These are phyloP conservation scores for Amylocystis lapponica DNA, from an alignment of 768 basidiomycete species.

Conservation along the genomic window DNA sequence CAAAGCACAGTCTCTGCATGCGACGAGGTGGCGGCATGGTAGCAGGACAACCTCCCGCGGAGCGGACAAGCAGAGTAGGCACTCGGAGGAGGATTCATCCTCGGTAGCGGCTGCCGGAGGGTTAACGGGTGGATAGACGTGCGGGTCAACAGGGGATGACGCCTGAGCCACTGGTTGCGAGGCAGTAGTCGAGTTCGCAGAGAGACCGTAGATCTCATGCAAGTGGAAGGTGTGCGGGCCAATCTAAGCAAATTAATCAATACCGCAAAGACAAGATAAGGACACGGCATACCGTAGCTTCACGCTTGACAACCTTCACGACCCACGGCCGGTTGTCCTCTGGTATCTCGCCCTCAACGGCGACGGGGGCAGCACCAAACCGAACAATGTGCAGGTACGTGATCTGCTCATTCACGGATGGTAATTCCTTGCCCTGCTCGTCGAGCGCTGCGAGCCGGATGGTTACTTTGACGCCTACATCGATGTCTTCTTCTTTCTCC, in stretches of 20 bases:
- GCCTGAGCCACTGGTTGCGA: constrained; percentile 32
- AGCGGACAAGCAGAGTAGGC: constrained; percentile 83
- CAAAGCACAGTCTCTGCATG: constrained; percentile 90
- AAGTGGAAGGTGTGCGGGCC: constrained; percentile 92
- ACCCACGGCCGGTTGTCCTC: constrained; percentile 73
- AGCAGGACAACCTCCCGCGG: constrained; percentile 90
- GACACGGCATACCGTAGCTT: constrained; percentile 77
- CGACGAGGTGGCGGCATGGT: constrained; percentile 90
- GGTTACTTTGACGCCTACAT: constrained; percentile 66
- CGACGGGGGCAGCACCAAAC: constrained; percentile 39
- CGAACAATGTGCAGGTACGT: constrained; percentile 86
- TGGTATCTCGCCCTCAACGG: constrained; percentile 20
- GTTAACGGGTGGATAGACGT: constrained; percentile 43
- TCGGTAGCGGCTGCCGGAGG: constrained; percentile 34
- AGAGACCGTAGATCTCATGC: constrained; percentile 91
- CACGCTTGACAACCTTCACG: constrained; percentile 87
- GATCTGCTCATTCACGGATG: constrained; percentile 75
- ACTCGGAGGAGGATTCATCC: constrained; percentile 79
- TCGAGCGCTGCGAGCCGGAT: constrained; percentile 83
- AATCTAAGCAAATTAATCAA: too few relatives aligned
- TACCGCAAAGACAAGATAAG: too few relatives aligned
- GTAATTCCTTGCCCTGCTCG: constrained; percentile 60
- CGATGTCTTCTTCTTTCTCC: constrained; percentile 38
- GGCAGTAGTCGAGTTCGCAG: constrained; percentile 33
- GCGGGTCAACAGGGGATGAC: constrained; percentile 31